Percentiles rank a stretch among this genome's conserved stretches.
These are phyloP conservation scores for Diaporthe longicolla DNA, from an alignment of 2,329 filamentous ascomycete species.

Conservation along the genomic window DNA sequence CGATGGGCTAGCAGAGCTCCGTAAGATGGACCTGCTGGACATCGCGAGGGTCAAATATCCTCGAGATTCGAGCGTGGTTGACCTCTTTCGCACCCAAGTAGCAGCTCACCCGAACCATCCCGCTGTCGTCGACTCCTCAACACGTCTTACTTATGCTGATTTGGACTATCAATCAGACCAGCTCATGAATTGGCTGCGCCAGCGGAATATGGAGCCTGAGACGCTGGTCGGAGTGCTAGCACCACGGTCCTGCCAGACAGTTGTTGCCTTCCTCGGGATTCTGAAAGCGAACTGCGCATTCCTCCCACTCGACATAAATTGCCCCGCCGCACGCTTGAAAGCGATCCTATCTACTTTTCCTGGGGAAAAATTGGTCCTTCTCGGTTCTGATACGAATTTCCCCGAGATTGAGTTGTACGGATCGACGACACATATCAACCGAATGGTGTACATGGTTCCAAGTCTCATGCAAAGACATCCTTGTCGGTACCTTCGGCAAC, in stretches of 20 bases:
- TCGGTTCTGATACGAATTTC: not conserved
- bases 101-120: not conserved
- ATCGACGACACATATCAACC: not conserved
- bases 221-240: not conserved
- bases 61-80: conserved; percentile 1
- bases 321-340: not conserved
- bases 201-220: not conserved
- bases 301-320: not conserved
- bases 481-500: not conserved
- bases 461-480: not conserved
- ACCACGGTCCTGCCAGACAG: not conserved
- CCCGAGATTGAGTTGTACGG: not conserved
- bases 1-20: not conserved
- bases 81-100: conserved; percentile 1
- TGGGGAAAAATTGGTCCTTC: not conserved
- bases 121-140: not conserved
- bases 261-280: not conserved
- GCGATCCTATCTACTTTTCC: not conserved
- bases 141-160: not conserved
- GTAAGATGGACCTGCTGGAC: not conserved
- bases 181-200: not conserved
- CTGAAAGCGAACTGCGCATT: not conserved
- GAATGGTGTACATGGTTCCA: not conserved
- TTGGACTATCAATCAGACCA: not conserved
- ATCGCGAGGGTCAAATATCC: conserved; percentile 1